A percentile compares a stretch with the other conserved stretches of the same genome.
phyloP scores from a whole-genome alignment of 768 basidiomycete genomes.

The Suillus clintonianus region DNA sequence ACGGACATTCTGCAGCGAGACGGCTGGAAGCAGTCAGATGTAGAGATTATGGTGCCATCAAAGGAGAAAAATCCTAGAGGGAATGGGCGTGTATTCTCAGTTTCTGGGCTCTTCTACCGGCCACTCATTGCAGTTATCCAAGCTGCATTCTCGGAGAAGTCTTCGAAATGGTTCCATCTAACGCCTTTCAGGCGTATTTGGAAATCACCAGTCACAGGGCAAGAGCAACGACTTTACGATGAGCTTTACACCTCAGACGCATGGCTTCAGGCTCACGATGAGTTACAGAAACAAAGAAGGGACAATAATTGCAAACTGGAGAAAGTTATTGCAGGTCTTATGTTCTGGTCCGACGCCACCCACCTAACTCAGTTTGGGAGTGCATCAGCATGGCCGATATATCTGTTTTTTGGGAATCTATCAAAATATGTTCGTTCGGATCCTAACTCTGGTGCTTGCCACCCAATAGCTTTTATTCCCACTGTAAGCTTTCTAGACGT shows the following conservation, averaged over 20 bases:
- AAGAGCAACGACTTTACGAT: conserved; percentile 17
- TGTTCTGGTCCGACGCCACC: conserved; percentile 4
- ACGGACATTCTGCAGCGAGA: neutral
- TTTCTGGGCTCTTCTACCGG: conserved; percentile 26
- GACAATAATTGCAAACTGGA: conserved; percentile 22
- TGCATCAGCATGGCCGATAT: conserved; percentile 42
- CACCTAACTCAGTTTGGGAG: conserved; percentile 29
- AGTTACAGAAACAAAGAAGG: conserved; percentile 25
- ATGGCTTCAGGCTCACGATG: conserved; percentile 29
- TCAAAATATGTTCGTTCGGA: conserved; percentile 40
- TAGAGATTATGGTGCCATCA: conserved; percentile 1
- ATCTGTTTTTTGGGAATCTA: conserved; percentile 39
- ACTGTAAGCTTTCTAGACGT: conserved; percentile 25
- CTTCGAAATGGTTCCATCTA: conserved; percentile 25
- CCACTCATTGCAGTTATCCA: conserved; percentile 19
- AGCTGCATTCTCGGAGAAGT: conserved; percentile 16
- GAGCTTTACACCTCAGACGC: conserved; percentile 38
- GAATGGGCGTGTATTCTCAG: neutral
- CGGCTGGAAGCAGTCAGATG: neutral
- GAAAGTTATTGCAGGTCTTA: conserved; percentile 3
- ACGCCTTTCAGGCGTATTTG: conserved; percentile 31
- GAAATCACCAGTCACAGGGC: neutral
- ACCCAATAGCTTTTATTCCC: conserved; percentile 48
- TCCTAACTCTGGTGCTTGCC: conserved; percentile 32
- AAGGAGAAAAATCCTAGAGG: conserved; percentile 1